Percentiles rank a stretch among this genome's conserved stretches.
phyloP scores from a whole-genome alignment of 441 rosid species.

The Dalechampia spathulata region DNA sequence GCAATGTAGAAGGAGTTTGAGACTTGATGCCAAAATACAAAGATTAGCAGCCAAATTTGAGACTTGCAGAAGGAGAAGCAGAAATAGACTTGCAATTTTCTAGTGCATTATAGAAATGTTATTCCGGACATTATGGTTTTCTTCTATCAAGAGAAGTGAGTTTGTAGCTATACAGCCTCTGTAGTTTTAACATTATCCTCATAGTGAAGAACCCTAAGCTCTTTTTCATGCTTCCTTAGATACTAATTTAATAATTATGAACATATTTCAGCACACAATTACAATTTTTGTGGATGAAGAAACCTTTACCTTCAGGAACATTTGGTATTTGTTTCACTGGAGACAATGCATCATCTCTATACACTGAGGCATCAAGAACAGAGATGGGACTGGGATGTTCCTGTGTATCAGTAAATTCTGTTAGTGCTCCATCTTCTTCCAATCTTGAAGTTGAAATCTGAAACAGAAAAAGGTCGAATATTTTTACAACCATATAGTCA shows the following conservation, averaged over 20 bases:
- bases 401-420: constrained; percentile 37
- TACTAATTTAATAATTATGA: no score
- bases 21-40: constrained; percentile 1
- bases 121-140: background rate
- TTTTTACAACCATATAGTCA: constrained; percentile 1
- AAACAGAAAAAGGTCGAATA: constrained; percentile 12
- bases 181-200: background rate
- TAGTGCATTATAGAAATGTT: background rate
- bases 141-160: background rate
- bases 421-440: constrained; percentile 39
- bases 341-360: constrained; percentile 48
- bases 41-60: background rate
- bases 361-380: constrained; percentile 57
- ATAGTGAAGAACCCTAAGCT: background rate
- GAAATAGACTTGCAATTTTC: background rate
- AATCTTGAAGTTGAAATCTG: constrained; percentile 41
- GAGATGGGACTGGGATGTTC: constrained; percentile 91
- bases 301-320: constrained; percentile 34
- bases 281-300: no score
- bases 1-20: background rate
- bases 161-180: background rate
- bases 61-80: background rate
- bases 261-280: no score
- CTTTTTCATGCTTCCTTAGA: background rate
- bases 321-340: constrained; percentile 43